Evolutionary conservation across 495 filamentous ascomycete genomes (phyloP).

Genomic region (Astrocystis sublimbata): DNA sequence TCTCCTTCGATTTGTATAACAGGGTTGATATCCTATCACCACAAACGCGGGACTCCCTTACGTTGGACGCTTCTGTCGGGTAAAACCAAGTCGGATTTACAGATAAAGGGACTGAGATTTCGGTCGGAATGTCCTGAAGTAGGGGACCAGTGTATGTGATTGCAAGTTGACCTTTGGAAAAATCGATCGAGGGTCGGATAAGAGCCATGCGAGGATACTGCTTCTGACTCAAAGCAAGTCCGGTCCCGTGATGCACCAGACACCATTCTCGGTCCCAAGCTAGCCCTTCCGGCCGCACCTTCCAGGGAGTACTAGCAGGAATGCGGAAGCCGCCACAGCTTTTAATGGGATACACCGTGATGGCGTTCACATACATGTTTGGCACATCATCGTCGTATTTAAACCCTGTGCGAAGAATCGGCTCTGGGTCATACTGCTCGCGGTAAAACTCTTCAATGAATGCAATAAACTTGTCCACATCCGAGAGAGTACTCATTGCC

Average conservation of each 20-base stretch:
- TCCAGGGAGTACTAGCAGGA: slow-evolving; percentile 65
- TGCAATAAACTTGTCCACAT: slow-evolving; percentile 66
- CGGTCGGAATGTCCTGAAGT: neutral
- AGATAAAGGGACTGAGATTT: slow-evolving; percentile 64
- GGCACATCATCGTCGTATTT: slow-evolving; percentile 14
- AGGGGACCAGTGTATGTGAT: slow-evolving; percentile 54
- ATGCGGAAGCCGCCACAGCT: slow-evolving; percentile 80
- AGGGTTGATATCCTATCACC: slow-evolving; percentile 71
- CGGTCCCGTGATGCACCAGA: slow-evolving; percentile 79
- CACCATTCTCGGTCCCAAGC: slow-evolving; percentile 97
- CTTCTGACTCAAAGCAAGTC: slow-evolving; percentile 78
- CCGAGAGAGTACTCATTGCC: slow-evolving; percentile 80
- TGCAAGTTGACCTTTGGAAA: slow-evolving; percentile 50
- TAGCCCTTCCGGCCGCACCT: slow-evolving; percentile 73
- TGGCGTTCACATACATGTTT: slow-evolving; percentile 55
- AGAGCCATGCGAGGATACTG: slow-evolving; percentile 80
- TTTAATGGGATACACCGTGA: slow-evolving; percentile 82
- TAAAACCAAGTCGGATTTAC: slow-evolving; percentile 56
- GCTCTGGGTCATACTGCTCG: slow-evolving; percentile 40
- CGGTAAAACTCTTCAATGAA: slow-evolving; percentile 82
- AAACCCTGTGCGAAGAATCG: neutral
- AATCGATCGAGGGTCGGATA: slow-evolving; percentile 68
- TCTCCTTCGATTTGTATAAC: slow-evolving; percentile 61
- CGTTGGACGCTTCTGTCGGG: slow-evolving; percentile 28
- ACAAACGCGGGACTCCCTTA: slow-evolving; percentile 66